A percentile compares a stretch with the other conserved stretches of the same genome.
Evolutionary conservation across 78 protist genomes (phyloP).

Genomic region (Tieghemostelium lacteum): DNA sequence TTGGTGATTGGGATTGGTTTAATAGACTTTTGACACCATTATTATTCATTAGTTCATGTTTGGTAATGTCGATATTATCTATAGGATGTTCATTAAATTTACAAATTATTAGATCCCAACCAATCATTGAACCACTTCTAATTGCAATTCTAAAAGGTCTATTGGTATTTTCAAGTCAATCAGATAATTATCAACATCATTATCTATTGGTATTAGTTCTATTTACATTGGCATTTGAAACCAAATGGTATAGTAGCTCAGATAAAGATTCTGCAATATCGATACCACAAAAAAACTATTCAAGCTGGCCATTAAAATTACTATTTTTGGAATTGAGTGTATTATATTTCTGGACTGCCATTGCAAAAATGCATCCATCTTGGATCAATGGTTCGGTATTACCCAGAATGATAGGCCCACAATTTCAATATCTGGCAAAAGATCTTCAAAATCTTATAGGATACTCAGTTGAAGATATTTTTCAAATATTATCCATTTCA

Average conservation of each 20-base stretch:
- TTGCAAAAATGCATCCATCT: conserved; percentile 32
- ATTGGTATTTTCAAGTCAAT: conserved; percentile 35
- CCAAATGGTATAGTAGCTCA: too few species aligned
- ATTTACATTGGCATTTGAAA: too few species aligned
- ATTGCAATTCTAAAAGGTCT: conserved; percentile 10
- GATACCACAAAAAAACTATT: neutral
- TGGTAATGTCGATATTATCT: neutral
- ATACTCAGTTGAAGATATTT: neutral
- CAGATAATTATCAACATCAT: conserved; percentile 71
- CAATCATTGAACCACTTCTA: conserved; percentile 14
- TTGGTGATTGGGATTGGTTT: neutral
- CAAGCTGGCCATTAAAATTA: conserved; percentile 32
- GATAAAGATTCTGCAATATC: too few species aligned
- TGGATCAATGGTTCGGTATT: conserved; percentile 31
- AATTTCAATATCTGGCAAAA: conserved; percentile 8
- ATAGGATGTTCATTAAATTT: neutral
- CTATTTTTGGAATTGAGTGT: conserved; percentile 13
- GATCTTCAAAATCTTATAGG: neutral
- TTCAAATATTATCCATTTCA: neutral
- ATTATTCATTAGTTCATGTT: neutral
- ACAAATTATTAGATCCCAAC: neutral
- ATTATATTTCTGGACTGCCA: conserved; percentile 45
- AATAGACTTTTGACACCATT: neutral
- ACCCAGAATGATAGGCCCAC: conserved; percentile 61
- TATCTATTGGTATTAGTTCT: conserved; percentile 30